Percentiles rank a stretch among this genome's conserved stretches.
These are phyloP conservation scores for Candida dubliniensis DNA, from an alignment of 1,139 yeast genomes.

Conservation along the genomic window DNA sequence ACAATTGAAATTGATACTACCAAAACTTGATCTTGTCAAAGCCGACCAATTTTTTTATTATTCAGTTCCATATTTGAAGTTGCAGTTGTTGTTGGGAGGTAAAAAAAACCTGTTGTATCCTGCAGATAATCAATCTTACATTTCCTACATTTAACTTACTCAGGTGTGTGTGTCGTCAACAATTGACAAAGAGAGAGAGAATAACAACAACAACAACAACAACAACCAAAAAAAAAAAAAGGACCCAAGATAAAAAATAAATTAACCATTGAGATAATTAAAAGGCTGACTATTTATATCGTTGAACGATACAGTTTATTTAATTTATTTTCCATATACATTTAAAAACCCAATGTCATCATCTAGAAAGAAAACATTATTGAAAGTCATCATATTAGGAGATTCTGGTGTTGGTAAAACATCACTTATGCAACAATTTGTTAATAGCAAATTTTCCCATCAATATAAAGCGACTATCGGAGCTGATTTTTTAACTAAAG, in stretches of 20 bases:
- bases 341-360: slow-evolving; percentile 50
- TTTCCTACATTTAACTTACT: too few species aligned
- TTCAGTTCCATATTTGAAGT: neutral
- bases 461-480: slow-evolving; percentile 98
- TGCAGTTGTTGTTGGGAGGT: neutral
- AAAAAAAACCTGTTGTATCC: neutral
- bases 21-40: too few species aligned
- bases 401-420: slow-evolving; percentile 99
- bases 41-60: too few species aligned
- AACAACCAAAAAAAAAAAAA: neutral
- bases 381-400: slow-evolving; percentile 92
- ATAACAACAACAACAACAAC: neutral
- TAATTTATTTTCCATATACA: neutral
- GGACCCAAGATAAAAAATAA: neutral
- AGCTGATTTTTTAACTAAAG: slow-evolving; percentile 94
- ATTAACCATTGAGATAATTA: neutral
- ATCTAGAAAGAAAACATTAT: slow-evolving; percentile 80
- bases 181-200: neutral
- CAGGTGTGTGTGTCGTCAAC: neutral
- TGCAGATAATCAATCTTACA: neutral
- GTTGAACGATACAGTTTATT: neutral
- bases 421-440: slow-evolving; percentile 93
- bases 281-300: neutral
- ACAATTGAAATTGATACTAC: too few species aligned
- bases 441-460: slow-evolving; percentile 89